Conservation (phyloP, 2,329 filamentous ascomycete species). For the Neofusicoccum laricinum region DNA sequence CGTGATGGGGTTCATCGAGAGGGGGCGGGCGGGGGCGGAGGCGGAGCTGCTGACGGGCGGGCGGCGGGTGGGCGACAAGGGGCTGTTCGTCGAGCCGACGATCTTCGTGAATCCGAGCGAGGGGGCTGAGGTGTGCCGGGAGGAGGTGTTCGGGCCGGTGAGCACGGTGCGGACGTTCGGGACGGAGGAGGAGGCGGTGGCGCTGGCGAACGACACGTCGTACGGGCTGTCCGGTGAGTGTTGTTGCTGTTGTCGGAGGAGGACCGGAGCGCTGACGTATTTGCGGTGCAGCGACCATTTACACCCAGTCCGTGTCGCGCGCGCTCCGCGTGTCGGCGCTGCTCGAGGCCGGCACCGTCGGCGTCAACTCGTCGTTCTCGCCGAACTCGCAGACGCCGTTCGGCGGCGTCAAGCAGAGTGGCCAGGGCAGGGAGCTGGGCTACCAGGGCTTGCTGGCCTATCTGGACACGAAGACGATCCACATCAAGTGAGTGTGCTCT, state of each 20-base stretch:
- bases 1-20: constrained; percentile 35
- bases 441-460: constrained; percentile 30
- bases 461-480: constrained; percentile 31
- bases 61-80: constrained; percentile 29
- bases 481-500: constrained; percentile 23
- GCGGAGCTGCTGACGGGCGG: constrained; percentile 34
- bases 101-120: constrained; percentile 31
- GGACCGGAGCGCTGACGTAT: neutral
- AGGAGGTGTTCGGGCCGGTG: constrained; percentile 35
- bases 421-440: constrained; percentile 32
- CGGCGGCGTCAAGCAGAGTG: constrained; percentile 32
- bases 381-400: constrained; percentile 27
- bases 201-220: constrained; percentile 30
- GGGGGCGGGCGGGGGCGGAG: constrained; percentile 29
- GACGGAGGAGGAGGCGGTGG: constrained; percentile 32
- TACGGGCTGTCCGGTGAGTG: constrained; percentile 27
- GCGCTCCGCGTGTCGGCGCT: constrained; percentile 29
- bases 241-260: neutral
- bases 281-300: constrained; percentile 25
- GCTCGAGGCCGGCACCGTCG: constrained; percentile 32
- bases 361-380: constrained; percentile 27
- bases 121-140: constrained; percentile 27
- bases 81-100: constrained; percentile 29
- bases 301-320: constrained; percentile 23
- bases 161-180: constrained; percentile 30